Evolutionary conservation across 331 rosid genomes (phyloP).

Genomic region (Cydonia oblonga): DNA sequence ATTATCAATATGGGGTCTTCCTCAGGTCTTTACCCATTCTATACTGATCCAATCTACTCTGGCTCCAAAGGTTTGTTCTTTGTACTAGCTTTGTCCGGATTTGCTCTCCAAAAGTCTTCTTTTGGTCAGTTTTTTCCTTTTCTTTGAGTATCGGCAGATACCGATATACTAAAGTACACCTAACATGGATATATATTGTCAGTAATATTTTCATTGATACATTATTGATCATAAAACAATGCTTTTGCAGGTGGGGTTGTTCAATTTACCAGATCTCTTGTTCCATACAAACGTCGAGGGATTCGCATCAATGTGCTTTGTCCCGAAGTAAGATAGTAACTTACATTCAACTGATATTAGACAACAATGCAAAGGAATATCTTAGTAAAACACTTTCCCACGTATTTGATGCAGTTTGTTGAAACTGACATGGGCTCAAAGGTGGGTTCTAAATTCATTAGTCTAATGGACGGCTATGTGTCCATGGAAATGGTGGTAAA

Average conservation of each 20-base stretch:
- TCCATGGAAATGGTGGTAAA: conserved; percentile 83
- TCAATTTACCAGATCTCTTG: conserved; percentile 77
- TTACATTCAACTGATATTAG: neutral
- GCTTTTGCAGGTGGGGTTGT: conserved; percentile 64
- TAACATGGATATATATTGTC: neutral
- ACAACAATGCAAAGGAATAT: neutral
- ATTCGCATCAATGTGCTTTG: conserved; percentile 89
- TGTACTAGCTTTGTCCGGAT: neutral
- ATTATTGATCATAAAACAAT: neutral
- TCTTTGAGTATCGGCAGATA: neutral
- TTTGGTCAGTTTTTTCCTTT: neutral
- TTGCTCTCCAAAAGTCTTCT: neutral
- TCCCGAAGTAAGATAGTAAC: conserved; percentile 62
- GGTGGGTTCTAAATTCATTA: conserved; percentile 20
- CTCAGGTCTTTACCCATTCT: conserved; percentile 81
- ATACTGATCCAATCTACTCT: conserved; percentile 48
- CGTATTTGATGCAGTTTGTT: conserved; percentile 58
- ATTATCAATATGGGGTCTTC: conserved; percentile 87
- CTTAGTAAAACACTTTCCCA: neutral
- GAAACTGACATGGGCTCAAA: conserved; percentile 51
- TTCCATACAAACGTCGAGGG: conserved; percentile 48
- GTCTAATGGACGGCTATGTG: conserved; percentile 50
- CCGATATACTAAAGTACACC: neutral
- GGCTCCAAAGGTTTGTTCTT: conserved; percentile 71
- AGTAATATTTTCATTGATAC: neutral